Base-by-base conservation (phyloP, 2,329 filamentous ascomycete genomes). In the Pseudocercospora ulei region DNA sequence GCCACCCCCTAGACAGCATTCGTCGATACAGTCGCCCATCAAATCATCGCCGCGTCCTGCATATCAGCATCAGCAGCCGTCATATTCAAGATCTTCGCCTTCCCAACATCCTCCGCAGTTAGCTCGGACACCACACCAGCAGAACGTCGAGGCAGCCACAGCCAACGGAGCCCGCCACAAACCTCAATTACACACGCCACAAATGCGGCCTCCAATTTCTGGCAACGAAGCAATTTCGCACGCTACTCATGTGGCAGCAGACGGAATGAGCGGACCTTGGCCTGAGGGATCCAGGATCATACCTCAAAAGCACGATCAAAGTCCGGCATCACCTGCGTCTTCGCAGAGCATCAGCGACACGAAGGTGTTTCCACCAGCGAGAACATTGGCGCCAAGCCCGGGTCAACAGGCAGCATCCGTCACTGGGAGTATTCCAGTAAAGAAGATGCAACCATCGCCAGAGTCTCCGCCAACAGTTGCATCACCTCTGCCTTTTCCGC, bases 231-330 rank as follows among this genome's bases (percentile, higher is more conserved):
- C 26, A 17, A 43, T 31, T 13, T 29, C 46, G 4, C 44, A 49
- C 22, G 42, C 44, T 3, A 49, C 43, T 18, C 50, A 41, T 5
- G 47, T 59, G 6, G 56, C 50, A 2, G 55, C 54, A 2, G 56
- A 59, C 33, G 56, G 56, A 6, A 59, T 59, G 56, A 49, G 48
- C 11, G 56, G 56, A 5, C 56, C 56, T 1, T 59, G 56, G 56
- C 56, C 55, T 4, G 44, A 48, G 11, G 49, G 50, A 11, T 52
- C 48, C 22, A 47, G 50, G 7, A 48, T 49, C 5, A 58, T 59
- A 27, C 56, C 56, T 13, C 48, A 52, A 30, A 59, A 59, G 43
- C 53, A 58, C 27, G 55, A 56, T 31, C 50, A 51, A 18, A 47
- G 44, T 25, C 50, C 49, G 7, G 45, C 43, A 14, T 47, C 45